Evolutionary conservation across 176 grass and related monocot species (phyloP).

Genomic region (Bromus sterilis): DNA sequence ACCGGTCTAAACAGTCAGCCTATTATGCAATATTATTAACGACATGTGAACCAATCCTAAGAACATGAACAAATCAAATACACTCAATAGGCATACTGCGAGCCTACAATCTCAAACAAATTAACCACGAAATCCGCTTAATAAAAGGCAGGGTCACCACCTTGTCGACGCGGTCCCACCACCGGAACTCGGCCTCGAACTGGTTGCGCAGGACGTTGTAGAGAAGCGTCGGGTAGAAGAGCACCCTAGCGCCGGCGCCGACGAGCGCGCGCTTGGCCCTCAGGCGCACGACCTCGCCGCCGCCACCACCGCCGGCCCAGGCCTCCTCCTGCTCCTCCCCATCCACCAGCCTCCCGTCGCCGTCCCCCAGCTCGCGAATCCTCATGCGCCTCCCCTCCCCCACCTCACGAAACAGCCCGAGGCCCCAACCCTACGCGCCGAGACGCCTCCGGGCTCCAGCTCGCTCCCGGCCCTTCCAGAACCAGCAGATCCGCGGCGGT

Average conservation of each 20-base stretch:
- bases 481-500: conserved; percentile 21
- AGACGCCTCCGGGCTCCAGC: neutral
- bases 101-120: neutral
- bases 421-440: neutral
- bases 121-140: neutral
- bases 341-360: neutral
- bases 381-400: conserved; percentile 20
- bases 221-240: conserved; percentile 89
- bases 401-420: neutral
- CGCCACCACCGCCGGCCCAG: neutral
- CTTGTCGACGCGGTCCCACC: conserved; percentile 94
- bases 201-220: conserved; percentile 94
- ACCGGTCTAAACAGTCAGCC: neutral
- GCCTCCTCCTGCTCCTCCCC: conserved; percentile 12
- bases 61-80: neutral
- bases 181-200: conserved; percentile 70
- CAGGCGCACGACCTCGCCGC: conserved; percentile 17
- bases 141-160: conserved; percentile 16
- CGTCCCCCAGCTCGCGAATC: conserved; percentile 36
- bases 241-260: conserved; percentile 70
- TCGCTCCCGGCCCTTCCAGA: neutral
- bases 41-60: neutral
- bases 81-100: neutral
- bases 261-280: conserved; percentile 68
- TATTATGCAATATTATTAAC: neutral